Base-by-base conservation (phyloP, 768 basidiomycete species). In the Auriculariales sp. region DNA sequence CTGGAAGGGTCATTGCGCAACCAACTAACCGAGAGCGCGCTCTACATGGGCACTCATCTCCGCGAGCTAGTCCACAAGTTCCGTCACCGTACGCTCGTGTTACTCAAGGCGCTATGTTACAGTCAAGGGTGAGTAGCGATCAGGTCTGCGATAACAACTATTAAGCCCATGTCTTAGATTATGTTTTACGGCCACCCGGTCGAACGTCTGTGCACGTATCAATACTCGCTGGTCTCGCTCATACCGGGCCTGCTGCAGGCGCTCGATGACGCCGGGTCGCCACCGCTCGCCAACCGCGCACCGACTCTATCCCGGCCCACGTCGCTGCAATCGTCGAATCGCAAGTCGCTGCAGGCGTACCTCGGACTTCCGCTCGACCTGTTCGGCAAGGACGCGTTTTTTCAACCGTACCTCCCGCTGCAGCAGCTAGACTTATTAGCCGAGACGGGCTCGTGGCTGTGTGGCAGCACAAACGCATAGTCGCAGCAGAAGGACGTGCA, bases 101-200 rank as follows among this genome's bases (percentile, higher is more conserved):
- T 99, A n/a, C 73, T 98, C 51, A 99, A 99, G 62, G 81, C 93
- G 15, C 67, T 99, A 85, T 98, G 68, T 71, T 98, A 24, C 95
- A 99, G 62, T 89, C 89, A 64, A 74, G 85, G 70, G 93, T 92
- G 57, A 50, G 71, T 56, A n/a, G n/a, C n/a, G n/a, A n/a, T n/a
- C n/a, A n/a, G n/a, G n/a, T n/a, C n/a, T n/a, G n/a, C n/a, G n/a
- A n/a, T n/a, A 6, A 4, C 12, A 19, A 51, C 46, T 28, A 3
- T 19, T 4, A 12, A 31, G 29, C 17, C 32, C 15, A 12, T 24
- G 30, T n/a, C n/a, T n/a, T 59, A 94, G 91, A 85, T 98, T 52
- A 84, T 98, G 81, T 93, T 99, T 64, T 95, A 77, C 58, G 93
- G 93, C 4, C 89, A 94, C 59, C 94, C 94, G 0, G 94, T 98